Conservation (phyloP, 768 basidiomycete species). For the Hygrophorus pudorinus region DNA sequence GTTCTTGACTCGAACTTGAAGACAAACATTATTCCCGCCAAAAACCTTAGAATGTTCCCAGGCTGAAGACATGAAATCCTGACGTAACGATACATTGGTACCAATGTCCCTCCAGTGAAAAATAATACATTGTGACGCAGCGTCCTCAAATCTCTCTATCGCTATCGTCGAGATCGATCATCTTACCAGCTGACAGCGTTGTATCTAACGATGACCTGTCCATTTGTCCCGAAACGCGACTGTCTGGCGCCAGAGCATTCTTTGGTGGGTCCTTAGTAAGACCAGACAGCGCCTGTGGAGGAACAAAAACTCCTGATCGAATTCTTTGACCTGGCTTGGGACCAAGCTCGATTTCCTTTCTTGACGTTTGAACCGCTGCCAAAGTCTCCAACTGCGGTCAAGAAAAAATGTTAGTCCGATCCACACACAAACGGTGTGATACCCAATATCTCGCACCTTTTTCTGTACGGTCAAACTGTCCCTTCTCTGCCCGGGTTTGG, state of each 20-base stretch:
- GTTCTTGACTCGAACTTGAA: no score
- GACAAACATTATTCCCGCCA: no score
- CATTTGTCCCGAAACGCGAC: neutral
- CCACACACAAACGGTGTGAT: neutral
- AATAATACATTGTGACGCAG: no score
- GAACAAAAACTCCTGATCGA: conserved; percentile 43
- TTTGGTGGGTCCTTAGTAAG: neutral
- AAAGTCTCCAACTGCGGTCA: conserved; percentile 42
- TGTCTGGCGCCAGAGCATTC: neutral
- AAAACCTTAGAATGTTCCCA: no score
- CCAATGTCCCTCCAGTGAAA: no score
- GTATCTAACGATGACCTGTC: neutral
- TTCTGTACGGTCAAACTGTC: conserved; percentile 32
- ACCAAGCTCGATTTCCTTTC: conserved; percentile 46
- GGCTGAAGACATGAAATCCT: no score
- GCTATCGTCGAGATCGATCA: conserved; percentile 38
- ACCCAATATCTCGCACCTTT: conserved; percentile 36
- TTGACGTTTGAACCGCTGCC: conserved; percentile 38
- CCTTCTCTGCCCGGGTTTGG: conserved; percentile 39
- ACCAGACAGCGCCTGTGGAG: neutral
- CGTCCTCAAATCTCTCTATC: no score
- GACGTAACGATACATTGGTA: no score
- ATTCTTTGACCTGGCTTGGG: conserved; percentile 55
- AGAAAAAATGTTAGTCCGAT: neutral
- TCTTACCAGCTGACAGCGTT: conserved; percentile 8